Evolutionary conservation across 2,329 filamentous ascomycete species (phyloP), one percentile per base, ranked within the genome.

Genomic region (Diaporthe ampelina): DNA sequence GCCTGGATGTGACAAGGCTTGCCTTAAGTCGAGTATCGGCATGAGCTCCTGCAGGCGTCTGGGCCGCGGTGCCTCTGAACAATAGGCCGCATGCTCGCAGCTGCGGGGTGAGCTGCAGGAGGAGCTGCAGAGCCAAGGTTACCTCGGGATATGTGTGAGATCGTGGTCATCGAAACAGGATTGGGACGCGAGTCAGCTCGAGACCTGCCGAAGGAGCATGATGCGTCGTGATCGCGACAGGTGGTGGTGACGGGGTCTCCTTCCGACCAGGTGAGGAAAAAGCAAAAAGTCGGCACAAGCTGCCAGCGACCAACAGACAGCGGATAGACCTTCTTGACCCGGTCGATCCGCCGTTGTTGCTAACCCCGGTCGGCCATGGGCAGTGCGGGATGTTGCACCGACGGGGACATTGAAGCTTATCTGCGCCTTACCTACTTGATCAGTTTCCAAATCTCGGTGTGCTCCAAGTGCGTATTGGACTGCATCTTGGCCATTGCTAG

Each of bases 1-100:
- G 21, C 70, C 57, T 26, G 45, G 11, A 17, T 72, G 72, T 75
- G 74, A 74, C n/a, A 63, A 69, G 74, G 72, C 72, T 70, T 74
- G 72, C 72, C 43, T 74, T 58, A 45, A 69, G 61, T 73, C 72
- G 72, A 74, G 50, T 63, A 35, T 48, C 29, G 32, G 63, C 48
- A 29, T 35, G 61, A 65, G 58, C 57, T 71, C 58, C 73, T 72
- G 70, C 70, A 72, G 57, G 9, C 37, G 32, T 68, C 56, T 32
- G 19, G 63, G n/a, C 45, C 19, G 48, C 63, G 63, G 32, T 21
- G 63, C 32, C 35, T 26, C 13, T 32, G 52, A 37, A 45, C 48
- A 61, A 37, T 32, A 59, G 43, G 65, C 52, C 37, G 19, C 37
- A 50, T 32, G 71, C 65, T 57, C 48, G 58, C 71, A 54, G 70